A percentile compares a stretch with the other conserved stretches of the same genome.
These are phyloP conservation scores for Aspergillus glaucus DNA, from an alignment of 2,329 filamentous ascomycete species.

Conservation along the genomic window DNA sequence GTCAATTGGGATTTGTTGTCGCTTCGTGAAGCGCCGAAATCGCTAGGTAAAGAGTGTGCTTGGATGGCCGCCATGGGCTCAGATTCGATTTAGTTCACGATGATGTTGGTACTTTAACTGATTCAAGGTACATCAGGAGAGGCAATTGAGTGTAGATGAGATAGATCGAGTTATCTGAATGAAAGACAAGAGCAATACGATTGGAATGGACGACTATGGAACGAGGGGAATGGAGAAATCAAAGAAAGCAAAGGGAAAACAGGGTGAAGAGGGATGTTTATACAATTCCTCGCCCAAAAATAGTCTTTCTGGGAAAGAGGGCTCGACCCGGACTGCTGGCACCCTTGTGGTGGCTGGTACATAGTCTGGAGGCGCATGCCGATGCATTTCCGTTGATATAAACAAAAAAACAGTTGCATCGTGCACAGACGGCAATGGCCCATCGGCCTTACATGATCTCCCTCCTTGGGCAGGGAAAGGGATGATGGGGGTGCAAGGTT, in stretches of 20 bases:
- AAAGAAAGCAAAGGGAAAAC: conserved; percentile 8
- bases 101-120: not conserved
- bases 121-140: not conserved
- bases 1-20: conserved; percentile 28
- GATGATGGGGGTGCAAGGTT: conserved; percentile 24
- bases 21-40: conserved; percentile 26
- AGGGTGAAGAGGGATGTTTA: conserved; percentile 30
- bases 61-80: conserved; percentile 35
- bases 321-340: not conserved
- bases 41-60: conserved; percentile 23
- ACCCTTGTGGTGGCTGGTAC: conserved; percentile 22
- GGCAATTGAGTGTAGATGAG: not conserved
- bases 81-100: conserved; percentile 12
- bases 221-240: not conserved
- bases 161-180: not conserved
- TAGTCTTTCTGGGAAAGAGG: conserved; percentile 10
- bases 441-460: conserved; percentile 36
- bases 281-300: conserved; percentile 22
- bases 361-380: conserved; percentile 28
- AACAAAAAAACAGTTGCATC: conserved; percentile 28
- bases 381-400: conserved; percentile 27
- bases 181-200: not conserved
- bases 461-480: conserved; percentile 28
- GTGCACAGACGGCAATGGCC: conserved; percentile 29
- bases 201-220: conserved; percentile 7